These are phyloP conservation scores for Chenopodium album DNA, from an alignment of 148 eudicot species.

Conservation along the genomic window DNA sequence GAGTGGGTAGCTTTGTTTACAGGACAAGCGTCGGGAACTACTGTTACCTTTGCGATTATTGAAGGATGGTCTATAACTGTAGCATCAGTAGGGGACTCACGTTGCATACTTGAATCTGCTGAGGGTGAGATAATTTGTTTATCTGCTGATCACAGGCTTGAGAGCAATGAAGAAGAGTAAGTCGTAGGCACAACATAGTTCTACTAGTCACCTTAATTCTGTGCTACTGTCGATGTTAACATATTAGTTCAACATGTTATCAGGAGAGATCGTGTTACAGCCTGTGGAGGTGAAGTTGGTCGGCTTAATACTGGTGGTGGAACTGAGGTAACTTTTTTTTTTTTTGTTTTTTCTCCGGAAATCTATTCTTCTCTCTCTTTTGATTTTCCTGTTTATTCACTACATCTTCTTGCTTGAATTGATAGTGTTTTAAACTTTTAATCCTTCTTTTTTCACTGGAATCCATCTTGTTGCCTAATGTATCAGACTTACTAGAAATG, in stretches of 20 bases:
- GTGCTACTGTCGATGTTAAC: background rate
- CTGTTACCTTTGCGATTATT: constrained; percentile 86
- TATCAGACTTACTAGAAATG: background rate
- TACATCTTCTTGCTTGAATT: background rate
- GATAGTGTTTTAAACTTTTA: no score
- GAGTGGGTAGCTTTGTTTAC: constrained; percentile 30
- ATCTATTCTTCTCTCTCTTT: background rate
- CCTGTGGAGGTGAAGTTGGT: constrained; percentile 98
- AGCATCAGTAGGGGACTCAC: constrained; percentile 97
- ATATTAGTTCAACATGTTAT: constrained; percentile 12
- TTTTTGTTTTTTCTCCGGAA: background rate
- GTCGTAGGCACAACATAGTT: constrained; percentile 22
- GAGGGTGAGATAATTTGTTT: constrained; percentile 76
- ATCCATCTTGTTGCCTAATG: background rate
- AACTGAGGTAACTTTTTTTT: constrained; percentile 61
- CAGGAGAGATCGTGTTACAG: constrained; percentile 89
- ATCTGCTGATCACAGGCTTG: constrained; percentile 99
- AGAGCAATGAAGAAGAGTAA: constrained; percentile 77
- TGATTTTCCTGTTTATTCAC: background rate
- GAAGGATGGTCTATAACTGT: constrained; percentile 93
- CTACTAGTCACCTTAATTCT: background rate
- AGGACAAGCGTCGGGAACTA: constrained; percentile 92
- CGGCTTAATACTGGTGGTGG: constrained; percentile 99
- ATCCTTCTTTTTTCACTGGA: no score
- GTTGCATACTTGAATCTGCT: constrained; percentile 83